phyloP scores from a whole-genome alignment of 1,284 basidiomycete genomes.

The Trichosporon ovoides region DNA sequence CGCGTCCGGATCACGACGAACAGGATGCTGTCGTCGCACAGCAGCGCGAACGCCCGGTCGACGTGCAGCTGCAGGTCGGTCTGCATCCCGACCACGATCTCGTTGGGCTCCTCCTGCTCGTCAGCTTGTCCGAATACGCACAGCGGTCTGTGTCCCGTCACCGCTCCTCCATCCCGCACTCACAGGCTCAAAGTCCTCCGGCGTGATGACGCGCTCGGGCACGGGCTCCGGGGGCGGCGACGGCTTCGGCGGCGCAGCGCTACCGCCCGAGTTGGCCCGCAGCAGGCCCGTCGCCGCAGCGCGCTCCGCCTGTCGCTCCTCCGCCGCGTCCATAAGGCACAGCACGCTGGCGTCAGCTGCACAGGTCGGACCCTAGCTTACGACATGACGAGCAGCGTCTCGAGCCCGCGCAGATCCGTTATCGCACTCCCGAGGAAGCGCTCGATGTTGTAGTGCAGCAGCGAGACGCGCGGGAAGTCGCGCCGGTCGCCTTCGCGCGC shows the following conservation, averaged over 20 bases:
- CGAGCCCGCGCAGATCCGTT: conserved; percentile 43
- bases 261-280: background rate
- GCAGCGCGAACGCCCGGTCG: conserved; percentile 31
- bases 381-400: conserved; percentile 39
- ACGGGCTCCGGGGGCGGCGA: background rate
- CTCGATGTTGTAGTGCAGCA: conserved; percentile 48
- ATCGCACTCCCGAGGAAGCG: conserved; percentile 41
- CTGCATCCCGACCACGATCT: conserved; percentile 38
- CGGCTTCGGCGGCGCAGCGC: background rate
- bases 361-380: conserved; percentile 13
- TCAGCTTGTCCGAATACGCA: background rate
- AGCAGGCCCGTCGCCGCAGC: background rate
- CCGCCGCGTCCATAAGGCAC: conserved; percentile 31
- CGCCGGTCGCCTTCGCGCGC: conserved; percentile 33
- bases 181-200: conserved; percentile 35
- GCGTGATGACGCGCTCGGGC: background rate
- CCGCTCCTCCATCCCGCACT: too few relatives aligned
- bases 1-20: conserved; percentile 43
- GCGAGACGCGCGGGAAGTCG: conserved; percentile 39
- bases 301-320: conserved; percentile 16
- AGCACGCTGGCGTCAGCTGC: background rate
- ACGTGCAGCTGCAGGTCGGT: conserved; percentile 35
- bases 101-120: conserved; percentile 41
- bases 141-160: too few relatives aligned
- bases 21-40: conserved; percentile 34